These are phyloP conservation scores for Naumovozyma castellii DNA, from an alignment of 805 yeast species.

Conservation along the genomic window DNA sequence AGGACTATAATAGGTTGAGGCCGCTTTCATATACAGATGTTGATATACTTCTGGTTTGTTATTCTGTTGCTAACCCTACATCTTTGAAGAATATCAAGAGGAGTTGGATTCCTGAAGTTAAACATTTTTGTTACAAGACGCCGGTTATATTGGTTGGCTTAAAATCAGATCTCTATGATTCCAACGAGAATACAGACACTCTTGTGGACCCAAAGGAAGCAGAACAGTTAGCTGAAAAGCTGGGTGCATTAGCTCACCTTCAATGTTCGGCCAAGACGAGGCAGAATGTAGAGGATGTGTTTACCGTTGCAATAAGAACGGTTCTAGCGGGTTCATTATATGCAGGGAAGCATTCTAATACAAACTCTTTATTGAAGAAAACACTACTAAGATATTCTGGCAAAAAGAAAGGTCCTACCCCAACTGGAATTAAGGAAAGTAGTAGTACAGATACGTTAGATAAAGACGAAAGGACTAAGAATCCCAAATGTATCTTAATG, in stretches of 20 bases:
- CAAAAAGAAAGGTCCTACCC: too few relatives aligned
- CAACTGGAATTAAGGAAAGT: neutral
- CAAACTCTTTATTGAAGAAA: slow-evolving; percentile 7
- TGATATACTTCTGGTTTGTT: slow-evolving; percentile 66
- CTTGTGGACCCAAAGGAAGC: slow-evolving; percentile 39
- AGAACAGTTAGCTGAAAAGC: slow-evolving; percentile 42
- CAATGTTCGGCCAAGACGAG: slow-evolving; percentile 72
- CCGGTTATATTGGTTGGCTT: slow-evolving; percentile 79
- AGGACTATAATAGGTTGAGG: slow-evolving; percentile 71
- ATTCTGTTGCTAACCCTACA: slow-evolving; percentile 51
- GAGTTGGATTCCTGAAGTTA: slow-evolving; percentile 81
- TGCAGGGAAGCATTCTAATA: slow-evolving; percentile 3
- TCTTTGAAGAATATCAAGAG: slow-evolving; percentile 68
- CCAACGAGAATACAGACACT: slow-evolving; percentile 12
- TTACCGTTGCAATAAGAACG: slow-evolving; percentile 43
- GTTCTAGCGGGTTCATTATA: slow-evolving; percentile 15
- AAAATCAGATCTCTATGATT: slow-evolving; percentile 49
- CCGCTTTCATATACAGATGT: slow-evolving; percentile 76
- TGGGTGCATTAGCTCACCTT: slow-evolving; percentile 63
- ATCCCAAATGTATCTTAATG: slow-evolving; percentile 1
- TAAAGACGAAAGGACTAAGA: neutral
- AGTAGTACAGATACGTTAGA: too few relatives aligned
- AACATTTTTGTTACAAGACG: slow-evolving; percentile 70
- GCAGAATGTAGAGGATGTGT: slow-evolving; percentile 58
- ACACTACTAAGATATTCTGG: slow-evolving; percentile 7